Conservation (phyloP, 768 basidiomycete species). For the Austroboletus festivus region DNA sequence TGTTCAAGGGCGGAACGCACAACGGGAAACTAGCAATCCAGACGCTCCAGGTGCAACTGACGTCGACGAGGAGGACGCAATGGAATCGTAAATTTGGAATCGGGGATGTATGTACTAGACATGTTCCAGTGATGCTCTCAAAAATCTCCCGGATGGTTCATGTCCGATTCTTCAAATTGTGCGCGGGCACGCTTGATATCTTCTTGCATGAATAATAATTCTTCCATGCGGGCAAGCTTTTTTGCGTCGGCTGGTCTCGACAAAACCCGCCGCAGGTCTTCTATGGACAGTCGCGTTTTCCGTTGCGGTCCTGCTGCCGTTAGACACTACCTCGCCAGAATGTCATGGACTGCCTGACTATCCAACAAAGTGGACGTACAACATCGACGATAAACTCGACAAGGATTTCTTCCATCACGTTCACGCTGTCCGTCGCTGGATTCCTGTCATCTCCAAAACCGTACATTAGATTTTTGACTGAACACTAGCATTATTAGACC, state of each 20-base stretch:
- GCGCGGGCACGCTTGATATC: constrained; percentile 87
- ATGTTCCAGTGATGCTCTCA: constrained; percentile 30
- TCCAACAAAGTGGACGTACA: constrained; percentile 46
- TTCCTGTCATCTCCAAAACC: constrained; percentile 92
- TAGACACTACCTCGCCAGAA: constrained; percentile 54
- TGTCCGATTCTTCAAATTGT: constrained; percentile 64
- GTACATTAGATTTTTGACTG: constrained; percentile 86
- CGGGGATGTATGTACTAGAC: too few relatives aligned
- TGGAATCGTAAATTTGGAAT: constrained; percentile 81
- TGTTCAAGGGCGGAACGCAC: constrained; percentile 50
- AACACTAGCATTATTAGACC: constrained; percentile 12
- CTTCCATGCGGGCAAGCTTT: constrained; percentile 90
- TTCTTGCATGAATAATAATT: constrained; percentile 89
- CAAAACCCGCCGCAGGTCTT: constrained; percentile 78
- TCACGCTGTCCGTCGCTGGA: constrained; percentile 83
- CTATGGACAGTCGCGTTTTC: constrained; percentile 76
- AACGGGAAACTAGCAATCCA: constrained; percentile 24
- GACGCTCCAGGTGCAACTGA: constrained; percentile 30
- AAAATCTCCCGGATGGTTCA: constrained; percentile 46
- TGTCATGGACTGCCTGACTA: constrained; percentile 1
- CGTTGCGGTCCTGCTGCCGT: constrained; percentile 66
- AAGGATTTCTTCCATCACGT: constrained; percentile 91
- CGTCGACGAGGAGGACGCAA: constrained; percentile 46
- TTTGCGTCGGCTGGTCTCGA: constrained; percentile 87
- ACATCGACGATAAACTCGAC: constrained; percentile 89